phyloP scores from a whole-genome alignment of 352 stramenopile genomes.

The Pseudoperonospora humuli region DNA sequence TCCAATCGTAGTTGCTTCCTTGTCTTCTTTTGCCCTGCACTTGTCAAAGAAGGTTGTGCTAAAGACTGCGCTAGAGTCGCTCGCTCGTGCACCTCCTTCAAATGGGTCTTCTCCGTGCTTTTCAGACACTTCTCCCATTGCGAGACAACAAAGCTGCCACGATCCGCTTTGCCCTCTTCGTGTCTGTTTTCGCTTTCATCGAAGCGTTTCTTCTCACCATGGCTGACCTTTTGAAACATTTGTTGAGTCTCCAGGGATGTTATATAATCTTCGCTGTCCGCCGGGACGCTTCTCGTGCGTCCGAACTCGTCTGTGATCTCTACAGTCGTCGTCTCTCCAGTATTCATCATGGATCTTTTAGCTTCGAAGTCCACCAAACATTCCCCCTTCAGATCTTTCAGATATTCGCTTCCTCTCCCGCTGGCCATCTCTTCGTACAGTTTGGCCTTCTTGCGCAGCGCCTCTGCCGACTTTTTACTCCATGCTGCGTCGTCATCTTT shows the following conservation, averaged over 20 bases:
- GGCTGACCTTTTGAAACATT: background rate
- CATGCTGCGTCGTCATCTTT: constrained; percentile 60
- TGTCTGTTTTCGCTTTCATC: background rate
- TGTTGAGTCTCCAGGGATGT: constrained; percentile 20
- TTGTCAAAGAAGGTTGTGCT: constrained; percentile 7
- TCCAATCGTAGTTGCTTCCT: constrained; percentile 62
- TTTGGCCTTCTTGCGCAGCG: constrained; percentile 60
- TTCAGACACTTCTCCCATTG: constrained; percentile 79
- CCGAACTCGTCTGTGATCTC: constrained; percentile 55
- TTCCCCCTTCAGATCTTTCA: constrained; percentile 27
- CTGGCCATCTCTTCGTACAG: constrained; percentile 69
- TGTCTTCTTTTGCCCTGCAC: constrained; percentile 28
- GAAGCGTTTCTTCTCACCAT: background rate
- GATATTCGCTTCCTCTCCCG: constrained; percentile 7
- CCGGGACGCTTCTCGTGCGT: constrained; percentile 32
- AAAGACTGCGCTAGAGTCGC: constrained; percentile 38
- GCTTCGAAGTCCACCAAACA: constrained; percentile 65
- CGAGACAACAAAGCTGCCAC: constrained; percentile 64
- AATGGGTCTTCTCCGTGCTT: constrained; percentile 44
- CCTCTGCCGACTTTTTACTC: constrained; percentile 45
- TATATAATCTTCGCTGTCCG: constrained; percentile 29
- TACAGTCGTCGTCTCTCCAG: constrained; percentile 6
- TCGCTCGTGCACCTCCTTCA: constrained; percentile 58
- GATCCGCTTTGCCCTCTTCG: constrained; percentile 4
- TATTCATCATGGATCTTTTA: constrained; percentile 25